Evolutionary conservation across 2,329 filamentous ascomycete genomes (phyloP).

Genomic region (Madurella mycetomatis): DNA sequence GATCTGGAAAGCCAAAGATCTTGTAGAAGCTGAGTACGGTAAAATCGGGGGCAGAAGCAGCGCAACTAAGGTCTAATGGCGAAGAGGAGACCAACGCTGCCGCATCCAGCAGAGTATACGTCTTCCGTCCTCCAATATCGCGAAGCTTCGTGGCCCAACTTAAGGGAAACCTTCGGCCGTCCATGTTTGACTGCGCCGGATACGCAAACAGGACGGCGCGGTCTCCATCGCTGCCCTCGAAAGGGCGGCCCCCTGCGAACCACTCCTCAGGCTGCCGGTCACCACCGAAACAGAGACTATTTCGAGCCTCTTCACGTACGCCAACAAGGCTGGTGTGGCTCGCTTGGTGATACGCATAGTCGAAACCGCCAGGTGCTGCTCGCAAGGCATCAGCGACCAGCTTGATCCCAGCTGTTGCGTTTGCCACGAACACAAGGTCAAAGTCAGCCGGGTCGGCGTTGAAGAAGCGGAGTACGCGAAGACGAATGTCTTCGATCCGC

Average conservation of each 20-base stretch:
- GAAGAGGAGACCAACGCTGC: constrained; percentile 77
- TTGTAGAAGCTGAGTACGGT: constrained; percentile 88
- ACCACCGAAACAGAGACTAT: constrained; percentile 61
- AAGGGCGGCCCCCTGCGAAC: constrained; percentile 45
- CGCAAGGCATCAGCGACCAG: constrained; percentile 75
- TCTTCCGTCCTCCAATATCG: constrained; percentile 25
- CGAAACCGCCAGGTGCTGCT: constrained; percentile 64
- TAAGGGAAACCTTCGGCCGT: constrained; percentile 70
- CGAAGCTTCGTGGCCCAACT: constrained; percentile 19
- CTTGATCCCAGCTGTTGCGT: constrained; percentile 88
- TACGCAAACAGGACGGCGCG: constrained; percentile 64
- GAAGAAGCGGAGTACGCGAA: constrained; percentile 70
- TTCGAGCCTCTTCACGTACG: constrained; percentile 64
- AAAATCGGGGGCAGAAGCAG: constrained; percentile 69
- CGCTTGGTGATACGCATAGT: constrained; percentile 77
- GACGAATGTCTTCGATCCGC: constrained; percentile 70
- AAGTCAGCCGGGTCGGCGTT: constrained; percentile 76
- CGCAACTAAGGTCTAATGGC: constrained; percentile 64
- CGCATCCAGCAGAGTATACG: constrained; percentile 76
- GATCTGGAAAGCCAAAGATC: constrained; percentile 93
- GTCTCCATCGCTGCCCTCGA: constrained; percentile 23
- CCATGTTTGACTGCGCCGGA: constrained; percentile 90
- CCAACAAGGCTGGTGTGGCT: constrained; percentile 86
- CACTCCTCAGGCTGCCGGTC: constrained; percentile 62
- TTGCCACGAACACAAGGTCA: constrained; percentile 86